Evolutionary conservation across 257 asterid species (phyloP).

Genomic region (Nicotiana benthamiana): DNA sequence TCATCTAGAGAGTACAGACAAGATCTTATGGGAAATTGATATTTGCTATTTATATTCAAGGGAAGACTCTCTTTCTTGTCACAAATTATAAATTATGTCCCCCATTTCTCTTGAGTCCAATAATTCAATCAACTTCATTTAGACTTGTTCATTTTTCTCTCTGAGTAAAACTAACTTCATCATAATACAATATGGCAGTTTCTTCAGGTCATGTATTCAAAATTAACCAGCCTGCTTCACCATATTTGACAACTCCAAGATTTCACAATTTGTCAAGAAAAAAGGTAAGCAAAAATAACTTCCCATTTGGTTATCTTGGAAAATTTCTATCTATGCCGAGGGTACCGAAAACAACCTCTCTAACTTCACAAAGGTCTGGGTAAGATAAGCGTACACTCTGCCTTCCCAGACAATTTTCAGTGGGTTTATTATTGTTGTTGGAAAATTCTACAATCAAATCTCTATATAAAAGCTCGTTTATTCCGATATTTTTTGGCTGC

Average conservation of each 20-base stretch:
- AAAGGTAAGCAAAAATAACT: slow-evolving; percentile 22
- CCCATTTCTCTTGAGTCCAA: background rate
- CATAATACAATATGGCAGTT: slow-evolving; percentile 34
- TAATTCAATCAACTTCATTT: background rate
- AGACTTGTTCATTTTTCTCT: background rate
- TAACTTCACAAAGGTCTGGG: no score
- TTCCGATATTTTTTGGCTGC: no score
- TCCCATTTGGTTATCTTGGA: background rate
- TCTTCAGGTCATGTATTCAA: slow-evolving; percentile 29
- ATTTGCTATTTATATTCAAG: background rate
- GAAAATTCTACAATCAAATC: no score
- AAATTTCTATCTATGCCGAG: no score
- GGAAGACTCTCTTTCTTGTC: background rate
- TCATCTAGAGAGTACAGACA: slow-evolving; percentile 9
- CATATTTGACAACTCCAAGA: slow-evolving; percentile 18
- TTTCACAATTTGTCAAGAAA: slow-evolving; percentile 20
- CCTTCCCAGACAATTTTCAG: no score
- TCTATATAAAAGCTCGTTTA: no score
- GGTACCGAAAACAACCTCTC: fast-evolving
- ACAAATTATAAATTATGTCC: slow-evolving; percentile 28
- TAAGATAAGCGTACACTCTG: no score
- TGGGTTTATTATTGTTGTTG: no score
- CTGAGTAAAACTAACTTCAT: background rate
- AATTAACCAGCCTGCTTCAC: slow-evolving; percentile 24
- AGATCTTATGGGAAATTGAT: slow-evolving; percentile 13